Conservation (phyloP, 2,329 filamentous ascomycete genomes). For the Talaromyces piceae region DNA sequence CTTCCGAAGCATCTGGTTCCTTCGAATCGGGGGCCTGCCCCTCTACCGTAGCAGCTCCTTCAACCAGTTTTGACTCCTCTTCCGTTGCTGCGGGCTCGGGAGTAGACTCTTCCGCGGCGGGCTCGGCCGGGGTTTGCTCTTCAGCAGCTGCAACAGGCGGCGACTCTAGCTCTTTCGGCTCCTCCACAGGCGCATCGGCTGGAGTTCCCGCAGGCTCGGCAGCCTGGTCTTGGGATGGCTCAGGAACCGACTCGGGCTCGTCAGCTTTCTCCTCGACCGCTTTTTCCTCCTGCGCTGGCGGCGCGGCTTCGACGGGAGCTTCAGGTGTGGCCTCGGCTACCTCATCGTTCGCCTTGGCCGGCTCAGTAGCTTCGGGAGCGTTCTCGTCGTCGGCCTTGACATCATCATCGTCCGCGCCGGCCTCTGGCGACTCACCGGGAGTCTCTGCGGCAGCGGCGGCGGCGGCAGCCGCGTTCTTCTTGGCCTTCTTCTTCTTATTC, state of each 20-base stretch:
- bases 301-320: background rate
- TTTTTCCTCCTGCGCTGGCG: background rate
- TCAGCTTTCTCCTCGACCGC: constrained; percentile 1
- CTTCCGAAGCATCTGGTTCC: background rate
- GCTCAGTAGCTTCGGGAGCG: background rate
- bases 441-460: background rate
- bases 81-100: background rate
- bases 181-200: background rate
- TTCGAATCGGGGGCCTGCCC: background rate
- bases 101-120: background rate
- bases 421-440: background rate
- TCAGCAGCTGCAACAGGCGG: background rate
- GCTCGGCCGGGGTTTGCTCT: constrained; percentile 1
- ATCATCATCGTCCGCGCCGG: background rate
- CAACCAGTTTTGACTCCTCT: background rate
- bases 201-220: background rate
- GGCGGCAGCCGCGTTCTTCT: constrained; percentile 7
- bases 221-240: background rate
- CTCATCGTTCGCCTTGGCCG: background rate
- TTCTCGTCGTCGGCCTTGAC: background rate
- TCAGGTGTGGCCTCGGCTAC: constrained; percentile 1
- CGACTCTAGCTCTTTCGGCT: background rate
- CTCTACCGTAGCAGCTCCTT: constrained; percentile 2
- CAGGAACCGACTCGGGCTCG: background rate
- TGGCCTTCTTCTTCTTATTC: constrained; percentile 12